Percentiles rank a stretch among this genome's conserved stretches.
Evolutionary conservation across 768 basidiomycete species (phyloP).

Genomic region (Auriscalpium microsporum): DNA sequence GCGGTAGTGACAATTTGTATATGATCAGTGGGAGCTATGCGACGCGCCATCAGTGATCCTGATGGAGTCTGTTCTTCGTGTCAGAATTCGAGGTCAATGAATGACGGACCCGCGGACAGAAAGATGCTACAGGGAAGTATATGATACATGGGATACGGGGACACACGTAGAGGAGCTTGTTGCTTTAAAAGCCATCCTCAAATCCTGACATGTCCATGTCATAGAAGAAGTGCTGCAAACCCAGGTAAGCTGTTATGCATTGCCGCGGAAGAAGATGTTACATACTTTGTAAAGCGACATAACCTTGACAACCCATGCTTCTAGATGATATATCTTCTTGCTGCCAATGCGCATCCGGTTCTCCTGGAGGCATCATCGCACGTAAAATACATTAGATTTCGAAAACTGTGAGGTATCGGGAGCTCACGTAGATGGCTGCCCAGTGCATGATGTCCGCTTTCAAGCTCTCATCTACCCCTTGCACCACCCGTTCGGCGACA

Average conservation of each 20-base stretch:
- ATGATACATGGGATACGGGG: background rate
- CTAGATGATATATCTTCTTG: constrained; percentile 94
- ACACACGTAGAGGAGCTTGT: background rate
- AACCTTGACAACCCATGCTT: constrained; percentile 94
- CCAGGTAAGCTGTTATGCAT: background rate
- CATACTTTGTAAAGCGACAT: constrained; percentile 84
- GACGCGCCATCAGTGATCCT: too few species aligned
- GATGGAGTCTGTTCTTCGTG: too few species aligned
- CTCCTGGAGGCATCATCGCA: constrained; percentile 45
- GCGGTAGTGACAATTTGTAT: too few species aligned
- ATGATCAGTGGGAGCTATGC: too few species aligned
- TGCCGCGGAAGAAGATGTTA: background rate
- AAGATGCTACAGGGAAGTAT: too few species aligned
- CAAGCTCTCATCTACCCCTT: constrained; percentile 80
- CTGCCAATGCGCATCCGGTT: constrained; percentile 90
- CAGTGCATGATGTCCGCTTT: constrained; percentile 96
- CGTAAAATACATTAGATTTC: background rate
- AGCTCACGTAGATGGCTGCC: constrained; percentile 89
- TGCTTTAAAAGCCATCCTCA: constrained; percentile 22
- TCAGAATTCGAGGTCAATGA: too few species aligned
- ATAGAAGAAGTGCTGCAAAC: constrained; percentile 38
- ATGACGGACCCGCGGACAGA: too few species aligned
- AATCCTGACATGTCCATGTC: constrained; percentile 53
- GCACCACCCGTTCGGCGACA: constrained; percentile 79
- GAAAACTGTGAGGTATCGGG: background rate